A percentile compares a stretch with the other conserved stretches of the same genome.
Conservation (phyloP, 1,284 basidiomycete species). For the Puccinia brachypodii region DNA sequence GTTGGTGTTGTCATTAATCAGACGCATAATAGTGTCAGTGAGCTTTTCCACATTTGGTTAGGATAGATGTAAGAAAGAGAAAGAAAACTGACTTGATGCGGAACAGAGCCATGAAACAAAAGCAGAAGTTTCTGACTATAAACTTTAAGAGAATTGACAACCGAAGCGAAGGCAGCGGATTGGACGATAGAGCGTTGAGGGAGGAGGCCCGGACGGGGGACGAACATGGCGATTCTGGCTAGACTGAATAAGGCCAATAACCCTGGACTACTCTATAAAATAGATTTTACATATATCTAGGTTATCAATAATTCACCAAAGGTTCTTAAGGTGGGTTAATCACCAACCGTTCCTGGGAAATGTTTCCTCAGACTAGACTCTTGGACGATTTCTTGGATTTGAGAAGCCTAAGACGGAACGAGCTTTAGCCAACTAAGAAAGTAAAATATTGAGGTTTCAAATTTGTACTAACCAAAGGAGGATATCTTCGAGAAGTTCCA, state of each 20-base stretch:
- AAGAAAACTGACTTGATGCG: neutral
- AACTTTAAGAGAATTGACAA: slow-evolving; percentile 9
- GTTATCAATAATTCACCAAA: no score
- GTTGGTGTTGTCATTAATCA: no score
- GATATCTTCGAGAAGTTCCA: neutral
- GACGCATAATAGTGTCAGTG: neutral
- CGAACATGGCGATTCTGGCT: slow-evolving; percentile 28
- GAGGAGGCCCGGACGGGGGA: slow-evolving; percentile 32
- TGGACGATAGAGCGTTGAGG: slow-evolving; percentile 41
- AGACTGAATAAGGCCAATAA: slow-evolving; percentile 40
- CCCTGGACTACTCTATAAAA: slow-evolving; percentile 5
- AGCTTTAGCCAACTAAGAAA: neutral
- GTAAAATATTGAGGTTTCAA: neutral
- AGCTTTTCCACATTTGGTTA: neutral
- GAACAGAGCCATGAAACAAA: neutral
- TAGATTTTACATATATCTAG: no score
- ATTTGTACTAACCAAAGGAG: slow-evolving; percentile 17
- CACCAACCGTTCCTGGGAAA: neutral
- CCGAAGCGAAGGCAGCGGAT: slow-evolving; percentile 13
- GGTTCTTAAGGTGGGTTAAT: no score
- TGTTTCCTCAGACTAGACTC: slow-evolving; percentile 16
- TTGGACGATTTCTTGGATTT: slow-evolving; percentile 34
- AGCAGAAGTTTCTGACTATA: neutral
- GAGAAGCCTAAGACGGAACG: neutral
- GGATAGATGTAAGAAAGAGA: neutral